Evolutionary conservation across 2,329 filamentous ascomycete species (phyloP).

Genomic region (Teratosphaeria destructans): DNA sequence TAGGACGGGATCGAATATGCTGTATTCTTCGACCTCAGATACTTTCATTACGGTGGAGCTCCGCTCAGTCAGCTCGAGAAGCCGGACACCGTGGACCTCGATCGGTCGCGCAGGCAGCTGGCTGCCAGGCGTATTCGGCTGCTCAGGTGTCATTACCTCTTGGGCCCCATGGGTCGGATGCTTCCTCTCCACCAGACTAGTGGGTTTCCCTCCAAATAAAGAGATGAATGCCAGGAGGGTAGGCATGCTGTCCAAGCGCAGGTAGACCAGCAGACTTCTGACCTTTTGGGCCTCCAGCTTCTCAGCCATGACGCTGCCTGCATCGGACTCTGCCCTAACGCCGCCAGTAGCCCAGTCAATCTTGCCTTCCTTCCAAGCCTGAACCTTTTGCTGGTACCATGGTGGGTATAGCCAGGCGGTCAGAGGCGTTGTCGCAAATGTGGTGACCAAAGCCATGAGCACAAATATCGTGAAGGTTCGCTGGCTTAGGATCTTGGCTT

Average conservation of each 20-base stretch:
- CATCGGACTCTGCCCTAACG: conserved; percentile 26
- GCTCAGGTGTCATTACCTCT: background rate
- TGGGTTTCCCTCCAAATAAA: conserved; percentile 52
- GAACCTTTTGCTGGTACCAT: conserved; percentile 64
- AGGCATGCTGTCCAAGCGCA: conserved; percentile 75
- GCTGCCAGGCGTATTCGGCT: conserved; percentile 7
- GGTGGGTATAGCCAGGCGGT: conserved; percentile 64
- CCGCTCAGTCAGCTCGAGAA: conserved; percentile 82
- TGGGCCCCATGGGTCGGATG: conserved; percentile 27
- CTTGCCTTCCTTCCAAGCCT: conserved; percentile 68
- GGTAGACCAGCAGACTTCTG: conserved; percentile 63
- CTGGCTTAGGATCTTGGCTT: conserved; percentile 69
- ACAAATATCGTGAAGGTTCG: conserved; percentile 90
- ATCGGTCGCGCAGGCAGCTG: conserved; percentile 37
- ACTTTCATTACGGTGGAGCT: conserved; percentile 93
- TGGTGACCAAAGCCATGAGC: conserved; percentile 83
- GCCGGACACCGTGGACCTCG: conserved; percentile 71
- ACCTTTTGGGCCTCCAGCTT: conserved; percentile 45
- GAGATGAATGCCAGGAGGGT: conserved; percentile 74
- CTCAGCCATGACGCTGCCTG: conserved; percentile 23
- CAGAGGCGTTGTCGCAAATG: conserved; percentile 71
- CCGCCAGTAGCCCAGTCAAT: conserved; percentile 64
- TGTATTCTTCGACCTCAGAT: conserved; percentile 64
- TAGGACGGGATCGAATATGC: conserved; percentile 63
- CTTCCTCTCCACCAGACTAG: conserved; percentile 28